A percentile compares a stretch with the other conserved stretches of the same genome.
These are phyloP conservation scores for Apostasia ramifera DNA, from an alignment of 106 monocot species.

Conservation along the genomic window DNA sequence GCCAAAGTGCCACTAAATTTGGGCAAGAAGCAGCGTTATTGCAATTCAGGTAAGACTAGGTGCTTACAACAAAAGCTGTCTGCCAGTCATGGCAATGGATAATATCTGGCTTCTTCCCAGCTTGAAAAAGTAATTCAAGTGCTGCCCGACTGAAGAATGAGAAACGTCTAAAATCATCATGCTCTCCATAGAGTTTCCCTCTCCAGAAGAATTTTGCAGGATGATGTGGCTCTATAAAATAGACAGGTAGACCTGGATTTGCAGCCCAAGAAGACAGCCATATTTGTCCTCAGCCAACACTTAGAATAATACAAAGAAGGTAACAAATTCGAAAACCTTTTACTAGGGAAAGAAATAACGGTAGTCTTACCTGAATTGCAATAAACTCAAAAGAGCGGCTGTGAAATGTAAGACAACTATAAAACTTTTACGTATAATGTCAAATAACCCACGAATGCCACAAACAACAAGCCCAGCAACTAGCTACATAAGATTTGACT, in stretches of 20 bases:
- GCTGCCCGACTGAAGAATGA: constrained; percentile 87
- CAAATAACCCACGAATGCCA: too few species aligned
- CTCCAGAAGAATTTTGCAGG: constrained; percentile 78
- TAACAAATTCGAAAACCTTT: not conserved
- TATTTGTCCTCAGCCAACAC: not conserved
- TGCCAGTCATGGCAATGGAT: constrained; percentile 99
- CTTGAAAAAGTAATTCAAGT: constrained; percentile 66
- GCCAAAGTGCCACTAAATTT: not conserved
- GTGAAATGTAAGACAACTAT: too few species aligned
- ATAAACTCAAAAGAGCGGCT: not conserved
- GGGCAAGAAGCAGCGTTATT: not conserved
- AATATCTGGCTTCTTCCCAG: constrained; percentile 88
- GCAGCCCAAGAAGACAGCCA: constrained; percentile 3
- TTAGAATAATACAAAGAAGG: not conserved
- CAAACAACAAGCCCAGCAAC: too few species aligned
- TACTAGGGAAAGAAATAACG: not conserved
- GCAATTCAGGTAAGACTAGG: not conserved
- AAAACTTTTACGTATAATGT: too few species aligned
- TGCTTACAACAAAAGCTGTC: constrained; percentile 83
- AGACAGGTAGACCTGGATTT: constrained; percentile 83
- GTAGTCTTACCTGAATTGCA: not conserved
- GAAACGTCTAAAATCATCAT: constrained; percentile 94
- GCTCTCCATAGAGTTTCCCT: constrained; percentile 72
- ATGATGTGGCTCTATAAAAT: constrained; percentile 92
- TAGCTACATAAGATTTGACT: too few species aligned